Conservation (phyloP, 169 alveolate species). For the Plasmodium inui region DNA sequence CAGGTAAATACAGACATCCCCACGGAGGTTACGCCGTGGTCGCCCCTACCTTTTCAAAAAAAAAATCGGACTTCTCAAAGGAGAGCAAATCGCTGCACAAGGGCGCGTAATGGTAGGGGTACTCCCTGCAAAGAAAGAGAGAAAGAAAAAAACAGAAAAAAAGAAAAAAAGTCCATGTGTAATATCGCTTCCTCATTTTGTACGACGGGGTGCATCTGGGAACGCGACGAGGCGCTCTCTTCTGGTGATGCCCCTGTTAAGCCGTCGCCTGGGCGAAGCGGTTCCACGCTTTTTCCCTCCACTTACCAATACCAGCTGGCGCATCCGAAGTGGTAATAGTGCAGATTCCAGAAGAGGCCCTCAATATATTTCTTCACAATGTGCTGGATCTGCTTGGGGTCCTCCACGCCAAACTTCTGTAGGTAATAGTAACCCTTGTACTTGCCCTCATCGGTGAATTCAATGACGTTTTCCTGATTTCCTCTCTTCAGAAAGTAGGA, state of each 20-base stretch:
- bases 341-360: slow-evolving; percentile 97
- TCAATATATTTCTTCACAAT: slow-evolving; percentile 92
- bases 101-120: slow-evolving; percentile 80
- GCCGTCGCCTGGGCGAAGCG: too few relatives aligned
- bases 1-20: not conserved
- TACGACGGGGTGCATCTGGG: not conserved
- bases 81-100: slow-evolving; percentile 71
- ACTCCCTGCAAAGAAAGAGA: slow-evolving; percentile 54
- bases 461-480: slow-evolving; percentile 74
- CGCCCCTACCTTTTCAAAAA: slow-evolving; percentile 64
- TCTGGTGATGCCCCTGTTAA: not conserved
- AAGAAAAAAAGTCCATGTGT: not conserved
- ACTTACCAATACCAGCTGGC: slow-evolving; percentile 97
- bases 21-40: too few relatives aligned
- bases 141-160: too few relatives aligned
- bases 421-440: slow-evolving; percentile 80
- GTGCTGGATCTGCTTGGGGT: slow-evolving; percentile 81
- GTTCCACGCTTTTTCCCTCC: slow-evolving; percentile 64
- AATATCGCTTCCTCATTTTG: not conserved
- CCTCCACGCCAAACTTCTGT: slow-evolving; percentile 83
- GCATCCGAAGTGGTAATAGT: slow-evolving; percentile 95
- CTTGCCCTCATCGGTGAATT: slow-evolving; percentile 86
- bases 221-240: not conserved
- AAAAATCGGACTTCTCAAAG: slow-evolving; percentile 71
- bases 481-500: slow-evolving; percentile 64